Base-by-base conservation (phyloP, 345 rosid species). In the Melaleuca alternifolia region DNA sequence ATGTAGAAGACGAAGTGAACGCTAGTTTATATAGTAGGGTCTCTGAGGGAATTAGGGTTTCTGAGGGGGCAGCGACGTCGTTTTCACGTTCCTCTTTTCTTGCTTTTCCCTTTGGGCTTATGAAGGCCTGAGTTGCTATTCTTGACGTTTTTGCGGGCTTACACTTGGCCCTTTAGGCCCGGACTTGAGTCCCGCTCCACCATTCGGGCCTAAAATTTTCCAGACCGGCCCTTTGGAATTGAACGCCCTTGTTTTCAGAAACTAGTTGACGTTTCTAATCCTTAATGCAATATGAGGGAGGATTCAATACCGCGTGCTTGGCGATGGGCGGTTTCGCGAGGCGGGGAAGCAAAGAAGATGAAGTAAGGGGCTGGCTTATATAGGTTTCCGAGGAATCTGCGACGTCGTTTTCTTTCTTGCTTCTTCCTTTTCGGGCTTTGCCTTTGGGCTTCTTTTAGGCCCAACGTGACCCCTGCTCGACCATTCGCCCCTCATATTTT, bases 51-150 rank as follows among this genome's bases (percentile, higher is more conserved):
- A 4, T 11, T 10, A 15, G 65, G 65, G 26, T 59, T 59, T 28
- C 28, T 57, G 62, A 11, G 71, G 71, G 1, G 2, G 9, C 53
- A 14, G 71, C 71, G 71, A 6, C 71, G 71, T 59, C 71, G 71
- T n/a, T 59, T 57, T 59, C 6, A 33, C 2, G 18, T 0, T 37
- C 23, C 79, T 0, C 20, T 33, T 24, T 18, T 20, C 0, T 24
- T 48, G 79, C 79, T 0, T 71, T 37, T 8, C 7, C 26, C 3
- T 71, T 71, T 71, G 79, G 48, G 48, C 79, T 18, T 37, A 6
- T 37, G 7, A 21, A 30, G 79, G 79, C 79, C 48, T 0, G 79
- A 71, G 26, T 37, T 37, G 48, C 48, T 18, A 0, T 56, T 56
- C 9, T 10, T 56, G 26, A 24, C 61, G 0, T 56, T 10, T 23